Conservation (phyloP, 495 filamentous ascomycete species). For the Tuber microsphaerosporum region DNA sequence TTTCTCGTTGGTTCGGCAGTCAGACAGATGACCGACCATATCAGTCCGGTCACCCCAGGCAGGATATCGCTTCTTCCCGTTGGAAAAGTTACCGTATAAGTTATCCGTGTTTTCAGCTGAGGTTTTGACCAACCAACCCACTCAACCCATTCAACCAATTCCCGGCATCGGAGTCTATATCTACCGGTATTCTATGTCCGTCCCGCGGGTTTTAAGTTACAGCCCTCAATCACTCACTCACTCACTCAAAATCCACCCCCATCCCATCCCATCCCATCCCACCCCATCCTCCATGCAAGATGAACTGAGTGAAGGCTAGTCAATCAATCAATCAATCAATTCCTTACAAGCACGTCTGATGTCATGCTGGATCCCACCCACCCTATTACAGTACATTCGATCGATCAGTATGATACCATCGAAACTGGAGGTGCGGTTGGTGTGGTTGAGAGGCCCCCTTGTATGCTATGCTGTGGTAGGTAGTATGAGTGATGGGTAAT, state of each 20-base stretch:
- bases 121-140: neutral
- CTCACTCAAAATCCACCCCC: too few species aligned
- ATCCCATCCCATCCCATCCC: too few species aligned
- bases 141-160: neutral
- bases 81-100: neutral
- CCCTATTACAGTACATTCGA: too few species aligned
- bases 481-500: too few species aligned
- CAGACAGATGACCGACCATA: neutral
- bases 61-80: neutral
- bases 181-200: neutral
- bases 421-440: too few species aligned
- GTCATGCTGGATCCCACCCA: too few species aligned
- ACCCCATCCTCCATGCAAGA: neutral
- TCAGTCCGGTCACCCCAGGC: neutral
- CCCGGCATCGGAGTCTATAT: neutral
- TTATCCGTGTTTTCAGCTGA: neutral
- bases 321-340: neutral
- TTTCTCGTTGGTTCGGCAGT: neutral
- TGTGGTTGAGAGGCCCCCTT: too few species aligned
- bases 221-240: neutral
- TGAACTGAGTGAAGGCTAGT: too few species aligned
- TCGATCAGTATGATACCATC: too few species aligned
- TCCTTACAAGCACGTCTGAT: neutral
- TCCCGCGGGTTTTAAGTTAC: neutral
- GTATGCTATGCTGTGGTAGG: too few species aligned